Base-by-base conservation (phyloP, 192 early-diverging fungal genomes). In the Pecoramyces ruminantium region DNA sequence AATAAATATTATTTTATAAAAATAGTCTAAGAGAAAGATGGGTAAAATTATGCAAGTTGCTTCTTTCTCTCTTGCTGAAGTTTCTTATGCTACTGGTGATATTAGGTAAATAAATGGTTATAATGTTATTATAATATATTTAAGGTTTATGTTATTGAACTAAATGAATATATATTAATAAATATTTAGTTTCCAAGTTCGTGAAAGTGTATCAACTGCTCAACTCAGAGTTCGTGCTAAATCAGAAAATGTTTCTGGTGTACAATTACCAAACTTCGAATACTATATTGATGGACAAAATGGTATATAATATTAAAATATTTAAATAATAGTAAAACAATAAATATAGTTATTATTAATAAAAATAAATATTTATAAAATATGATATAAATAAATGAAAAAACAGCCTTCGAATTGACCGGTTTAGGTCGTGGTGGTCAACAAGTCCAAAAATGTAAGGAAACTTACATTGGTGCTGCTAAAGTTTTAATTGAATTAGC, bases 11-110 rank as follows among this genome's bases (percentile, higher is more conserved):
- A n/a, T n/a, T n/a, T n/a, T n/a, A n/a, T n/a, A n/a, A n/a, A n/a
- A n/a, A n/a, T 83, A 96, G 94, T 92, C 96, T 77, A 99, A 99
- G 83, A 87, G 92, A 77, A 96, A 97, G 88, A 99, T 99, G 98
- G 97, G 97, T 79, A 96, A 95, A 85, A 93, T 99, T 77, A 94
- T 99, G 94, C 97, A 99, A 84, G 91, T 91, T 79, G 98, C 98
- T 21, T 96, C 95, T 27, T 99, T 99, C 83, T 98, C 98, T 13
- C 91, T 98, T 78, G 96, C 97, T 28, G 96, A 98, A 84, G 98
- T 99, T 30, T 93, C 94, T 78, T 98, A 99, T 83, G 93, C 92
- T 80, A 95, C 96, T 9, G 98, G 98, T 39, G 97, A 99, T 84
- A 98, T 98, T 77, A 92, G 92, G 93, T 95, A 83, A 29, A n/a